Percentiles rank a stretch among this genome's conserved stretches.
phyloP scores from a whole-genome alignment of 805 yeast species.

The Metschnikowia corniflorae region DNA sequence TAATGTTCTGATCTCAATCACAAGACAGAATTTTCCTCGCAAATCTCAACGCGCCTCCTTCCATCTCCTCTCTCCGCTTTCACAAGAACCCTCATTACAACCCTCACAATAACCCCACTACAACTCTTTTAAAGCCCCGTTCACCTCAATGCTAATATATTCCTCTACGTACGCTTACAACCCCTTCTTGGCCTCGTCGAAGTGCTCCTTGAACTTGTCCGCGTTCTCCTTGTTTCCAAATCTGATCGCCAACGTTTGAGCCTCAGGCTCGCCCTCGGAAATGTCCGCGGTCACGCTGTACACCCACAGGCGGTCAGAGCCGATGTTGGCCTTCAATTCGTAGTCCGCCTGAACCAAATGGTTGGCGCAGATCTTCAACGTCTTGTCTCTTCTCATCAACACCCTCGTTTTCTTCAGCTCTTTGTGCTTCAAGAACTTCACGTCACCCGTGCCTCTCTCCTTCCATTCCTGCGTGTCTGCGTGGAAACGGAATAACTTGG shows the following conservation, averaged over 20 bases:
- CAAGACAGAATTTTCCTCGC: too few relatives aligned
- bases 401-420: constrained; percentile 77
- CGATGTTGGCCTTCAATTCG: constrained; percentile 85
- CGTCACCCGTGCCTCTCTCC: constrained; percentile 99
- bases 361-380: constrained; percentile 96
- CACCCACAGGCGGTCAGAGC: constrained; percentile 98
- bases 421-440: constrained; percentile 90
- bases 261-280: constrained; percentile 94
- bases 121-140: background rate
- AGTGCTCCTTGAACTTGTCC: constrained; percentile 89
- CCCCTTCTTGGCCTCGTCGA: constrained; percentile 69
- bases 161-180: constrained; percentile 1
- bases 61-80: background rate
- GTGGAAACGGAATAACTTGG: constrained; percentile 89
- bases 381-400: constrained; percentile 98
- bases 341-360: constrained; percentile 84
- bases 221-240: constrained; percentile 92
- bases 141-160: background rate
- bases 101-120: background rate
- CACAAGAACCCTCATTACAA: background rate
- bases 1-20: too few relatives aligned
- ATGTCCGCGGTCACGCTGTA: constrained; percentile 91
- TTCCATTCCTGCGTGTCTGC: constrained; percentile 92
- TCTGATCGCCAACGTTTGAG: constrained; percentile 93
- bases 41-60: too few relatives aligned